Percentiles rank a stretch among this genome's conserved stretches.
phyloP scores from a whole-genome alignment of 495 filamentous ascomycete genomes.

The Tuber calosporum region DNA sequence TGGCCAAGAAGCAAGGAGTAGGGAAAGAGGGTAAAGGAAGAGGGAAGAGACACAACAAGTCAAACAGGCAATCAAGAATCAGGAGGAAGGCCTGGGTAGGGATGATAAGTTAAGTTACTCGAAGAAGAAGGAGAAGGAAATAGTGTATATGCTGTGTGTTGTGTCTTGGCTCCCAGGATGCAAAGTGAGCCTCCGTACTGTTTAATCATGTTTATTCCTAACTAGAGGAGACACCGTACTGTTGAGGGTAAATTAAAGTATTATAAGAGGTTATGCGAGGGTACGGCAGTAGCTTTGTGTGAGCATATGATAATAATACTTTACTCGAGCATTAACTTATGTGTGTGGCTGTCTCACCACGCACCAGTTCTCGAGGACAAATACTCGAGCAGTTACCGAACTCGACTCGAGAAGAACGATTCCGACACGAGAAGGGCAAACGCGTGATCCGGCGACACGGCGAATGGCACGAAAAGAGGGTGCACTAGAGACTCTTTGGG shows the following conservation, averaged over 20 bases:
- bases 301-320: conserved; percentile 15
- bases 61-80: neutral
- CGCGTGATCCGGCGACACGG: conserved; percentile 32
- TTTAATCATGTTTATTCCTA: too few species aligned
- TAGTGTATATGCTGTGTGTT: neutral
- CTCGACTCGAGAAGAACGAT: conserved; percentile 22
- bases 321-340: too few species aligned
- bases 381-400: conserved; percentile 14
- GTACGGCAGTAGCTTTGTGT: conserved; percentile 22
- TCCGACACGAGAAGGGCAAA: conserved; percentile 30
- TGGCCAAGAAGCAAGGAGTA: neutral
- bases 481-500: neutral
- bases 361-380: conserved; percentile 18
- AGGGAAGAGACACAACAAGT: neutral
- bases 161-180: neutral
- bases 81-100: neutral
- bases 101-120: neutral
- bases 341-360: conserved; percentile 17
- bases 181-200: neutral
- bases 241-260: neutral
- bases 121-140: neutral
- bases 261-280: neutral
- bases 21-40: neutral
- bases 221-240: too few species aligned
- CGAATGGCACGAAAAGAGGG: conserved; percentile 32